Percentiles rank a stretch among this genome's conserved stretches.
phyloP scores from a whole-genome alignment of 768 basidiomycete species.

The Krasilnikovozyma curviuscula region DNA sequence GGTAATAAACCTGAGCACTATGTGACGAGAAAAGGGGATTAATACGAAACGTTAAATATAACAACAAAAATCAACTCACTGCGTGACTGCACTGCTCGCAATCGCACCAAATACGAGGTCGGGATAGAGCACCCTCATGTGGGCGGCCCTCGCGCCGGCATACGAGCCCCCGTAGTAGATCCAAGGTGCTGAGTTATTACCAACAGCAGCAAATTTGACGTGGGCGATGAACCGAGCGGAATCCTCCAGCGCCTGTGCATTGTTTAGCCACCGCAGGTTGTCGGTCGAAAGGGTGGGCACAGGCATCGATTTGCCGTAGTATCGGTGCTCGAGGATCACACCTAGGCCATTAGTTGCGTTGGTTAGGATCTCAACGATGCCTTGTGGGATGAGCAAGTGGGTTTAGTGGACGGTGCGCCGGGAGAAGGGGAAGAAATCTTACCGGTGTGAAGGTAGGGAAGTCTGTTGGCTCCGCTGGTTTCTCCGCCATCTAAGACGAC shows the following conservation, averaged over 20 bases:
- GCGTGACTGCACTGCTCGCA: conserved; percentile 46
- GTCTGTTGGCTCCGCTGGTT: conserved; percentile 45
- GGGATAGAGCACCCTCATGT: conserved; percentile 39
- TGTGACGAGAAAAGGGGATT: neutral
- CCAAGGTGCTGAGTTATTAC: conserved; percentile 20
- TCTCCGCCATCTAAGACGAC: conserved; percentile 86
- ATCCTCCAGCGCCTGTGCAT: conserved; percentile 73
- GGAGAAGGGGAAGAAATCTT: neutral
- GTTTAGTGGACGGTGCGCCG: neutral
- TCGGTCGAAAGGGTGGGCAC: conserved; percentile 63
- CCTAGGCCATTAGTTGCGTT: conserved; percentile 71
- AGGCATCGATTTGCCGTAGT: conserved; percentile 62
- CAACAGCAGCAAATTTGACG: conserved; percentile 6
- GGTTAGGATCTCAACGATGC: conserved; percentile 70
- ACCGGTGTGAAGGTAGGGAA: conserved; percentile 41
- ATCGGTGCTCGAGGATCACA: conserved; percentile 75
- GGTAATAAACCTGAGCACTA: no score
- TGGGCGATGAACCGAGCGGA: conserved; percentile 73
- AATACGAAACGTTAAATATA: neutral
- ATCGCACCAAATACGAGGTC: conserved; percentile 9
- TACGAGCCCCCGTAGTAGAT: conserved; percentile 69
- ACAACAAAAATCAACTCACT: conserved; percentile 19
- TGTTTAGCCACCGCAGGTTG: conserved; percentile 72
- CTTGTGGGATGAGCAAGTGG: conserved; percentile 18
- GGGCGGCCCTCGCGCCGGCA: conserved; percentile 79